phyloP scores from a whole-genome alignment of 257 asterid genomes.

The Coffea eugenioides region DNA sequence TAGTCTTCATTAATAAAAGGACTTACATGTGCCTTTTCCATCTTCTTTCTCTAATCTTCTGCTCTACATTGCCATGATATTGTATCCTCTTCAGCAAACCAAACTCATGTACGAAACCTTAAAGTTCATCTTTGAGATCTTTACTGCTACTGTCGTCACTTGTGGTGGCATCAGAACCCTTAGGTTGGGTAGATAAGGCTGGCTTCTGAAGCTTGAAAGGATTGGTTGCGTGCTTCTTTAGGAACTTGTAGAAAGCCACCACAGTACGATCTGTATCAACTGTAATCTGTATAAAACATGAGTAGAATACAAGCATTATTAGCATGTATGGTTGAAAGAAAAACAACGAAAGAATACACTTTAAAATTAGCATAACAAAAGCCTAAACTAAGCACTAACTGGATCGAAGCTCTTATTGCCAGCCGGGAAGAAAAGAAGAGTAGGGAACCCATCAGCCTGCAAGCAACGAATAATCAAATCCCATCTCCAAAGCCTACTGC shows the following conservation, averaged over 20 bases:
- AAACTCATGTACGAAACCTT: constrained; percentile 12
- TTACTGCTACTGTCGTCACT: constrained; percentile 31
- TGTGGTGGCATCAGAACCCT: constrained; percentile 24
- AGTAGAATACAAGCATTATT: not conserved
- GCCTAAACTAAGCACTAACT: constrained; percentile 38
- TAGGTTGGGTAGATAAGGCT: constrained; percentile 26
- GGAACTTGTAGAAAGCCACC: constrained; percentile 85
- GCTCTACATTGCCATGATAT: not conserved
- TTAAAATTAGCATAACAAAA: not conserved
- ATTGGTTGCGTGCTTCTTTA: constrained; percentile 83
- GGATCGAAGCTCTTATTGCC: constrained; percentile 98
- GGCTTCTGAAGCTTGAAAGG: constrained; percentile 89
- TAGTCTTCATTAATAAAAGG: not conserved
- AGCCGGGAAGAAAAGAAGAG: constrained; percentile 93
- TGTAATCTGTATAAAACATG: constrained; percentile 48
- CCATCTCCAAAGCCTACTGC: not conserved
- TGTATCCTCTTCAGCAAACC: not conserved
- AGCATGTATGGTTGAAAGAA: not conserved
- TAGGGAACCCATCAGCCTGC: constrained; percentile 96
- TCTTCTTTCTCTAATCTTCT: not conserved
- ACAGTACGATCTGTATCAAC: constrained; percentile 83
- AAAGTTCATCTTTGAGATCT: constrained; percentile 70
- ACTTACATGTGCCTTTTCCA: not conserved
- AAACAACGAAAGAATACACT: not conserved
- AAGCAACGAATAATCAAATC: constrained; percentile 4